Evolutionary conservation across 2,329 filamentous ascomycete species (phyloP).

Genomic region (Intubia oerlemansii): DNA sequence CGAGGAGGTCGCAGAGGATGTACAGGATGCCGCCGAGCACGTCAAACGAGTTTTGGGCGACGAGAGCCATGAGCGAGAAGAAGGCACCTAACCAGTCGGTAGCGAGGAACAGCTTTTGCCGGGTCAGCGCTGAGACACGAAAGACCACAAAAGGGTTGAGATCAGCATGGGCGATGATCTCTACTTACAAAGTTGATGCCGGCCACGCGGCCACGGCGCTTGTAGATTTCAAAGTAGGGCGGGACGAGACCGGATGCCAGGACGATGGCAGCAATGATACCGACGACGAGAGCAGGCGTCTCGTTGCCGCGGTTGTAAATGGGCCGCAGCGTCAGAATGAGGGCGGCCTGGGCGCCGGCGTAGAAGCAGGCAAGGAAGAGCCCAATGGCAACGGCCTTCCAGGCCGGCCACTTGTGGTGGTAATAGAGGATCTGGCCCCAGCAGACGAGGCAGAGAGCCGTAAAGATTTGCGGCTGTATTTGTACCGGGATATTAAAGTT

Average conservation of each 20-base stretch:
- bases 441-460: slow-evolving; percentile 16
- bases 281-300: slow-evolving; percentile 32
- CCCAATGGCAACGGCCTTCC: slow-evolving; percentile 22
- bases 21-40: slow-evolving; percentile 37
- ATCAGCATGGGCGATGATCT: too few relatives aligned
- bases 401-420: slow-evolving; percentile 18
- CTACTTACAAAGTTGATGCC: slow-evolving; percentile 37
- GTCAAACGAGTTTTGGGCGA: slow-evolving; percentile 39
- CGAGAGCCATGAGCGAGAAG: slow-evolving; percentile 41
- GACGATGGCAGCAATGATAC: slow-evolving; percentile 33
- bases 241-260: slow-evolving; percentile 34
- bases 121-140: too few relatives aligned
- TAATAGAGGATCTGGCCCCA: slow-evolving; percentile 19
- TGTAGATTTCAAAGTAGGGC: slow-evolving; percentile 40
- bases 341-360: slow-evolving; percentile 28
- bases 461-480: slow-evolving; percentile 21
- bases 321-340: slow-evolving; percentile 35
- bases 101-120: slow-evolving; percentile 35
- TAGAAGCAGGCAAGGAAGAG: slow-evolving; percentile 20
- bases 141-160: too few relatives aligned
- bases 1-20: slow-evolving; percentile 35
- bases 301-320: slow-evolving; percentile 30
- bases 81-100: slow-evolving; percentile 40
- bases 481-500: slow-evolving; percentile 21
- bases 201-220: slow-evolving; percentile 36